phyloP scores from a whole-genome alignment of 169 alveolate genomes.

The Eimeria brunetti region DNA sequence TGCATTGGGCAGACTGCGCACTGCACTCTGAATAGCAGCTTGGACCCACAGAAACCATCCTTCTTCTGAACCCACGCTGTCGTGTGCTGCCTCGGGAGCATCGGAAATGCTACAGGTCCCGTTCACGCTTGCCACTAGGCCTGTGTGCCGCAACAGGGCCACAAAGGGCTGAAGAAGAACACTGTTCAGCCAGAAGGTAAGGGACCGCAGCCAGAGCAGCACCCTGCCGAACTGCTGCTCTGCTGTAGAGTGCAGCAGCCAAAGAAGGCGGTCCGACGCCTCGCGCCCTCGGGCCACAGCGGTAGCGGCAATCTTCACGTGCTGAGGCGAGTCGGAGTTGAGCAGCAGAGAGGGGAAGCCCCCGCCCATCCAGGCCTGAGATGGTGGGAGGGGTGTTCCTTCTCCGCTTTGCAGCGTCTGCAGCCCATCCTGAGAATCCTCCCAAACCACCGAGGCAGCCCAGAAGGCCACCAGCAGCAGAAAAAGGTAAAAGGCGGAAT shows the following conservation, averaged over 20 bases:
- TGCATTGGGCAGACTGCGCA: constrained; percentile 28
- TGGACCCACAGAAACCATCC: constrained; percentile 45
- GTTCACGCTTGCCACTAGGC: constrained; percentile 27
- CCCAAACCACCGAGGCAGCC: constrained; percentile 67
- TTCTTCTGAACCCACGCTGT: background rate
- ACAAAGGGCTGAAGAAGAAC: constrained; percentile 10
- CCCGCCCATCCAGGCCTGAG: constrained; percentile 42
- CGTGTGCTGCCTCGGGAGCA: constrained; percentile 5
- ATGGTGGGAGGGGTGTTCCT: background rate
- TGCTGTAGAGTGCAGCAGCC: constrained; percentile 56
- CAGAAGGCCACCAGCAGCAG: constrained; percentile 58
- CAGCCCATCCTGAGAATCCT: constrained; percentile 55
- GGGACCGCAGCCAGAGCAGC: constrained; percentile 22
- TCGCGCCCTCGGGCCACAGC: constrained; percentile 67
- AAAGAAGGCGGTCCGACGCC: constrained; percentile 38
- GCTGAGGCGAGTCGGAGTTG: constrained; percentile 65
- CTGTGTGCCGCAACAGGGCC: constrained; percentile 19
- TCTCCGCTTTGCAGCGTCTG: constrained; percentile 47
- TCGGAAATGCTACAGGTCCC: constrained; percentile 46
- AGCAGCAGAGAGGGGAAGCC: constrained; percentile 35
- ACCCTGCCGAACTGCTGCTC: constrained; percentile 20
- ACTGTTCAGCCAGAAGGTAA: constrained; percentile 17
- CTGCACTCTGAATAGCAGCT: constrained; percentile 15
- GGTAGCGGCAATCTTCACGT: constrained; percentile 55
- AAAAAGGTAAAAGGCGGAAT: constrained; percentile 37